Evolutionary conservation across 202 grass and related monocot genomes (phyloP).

Genomic region (Setaria italica): DNA sequence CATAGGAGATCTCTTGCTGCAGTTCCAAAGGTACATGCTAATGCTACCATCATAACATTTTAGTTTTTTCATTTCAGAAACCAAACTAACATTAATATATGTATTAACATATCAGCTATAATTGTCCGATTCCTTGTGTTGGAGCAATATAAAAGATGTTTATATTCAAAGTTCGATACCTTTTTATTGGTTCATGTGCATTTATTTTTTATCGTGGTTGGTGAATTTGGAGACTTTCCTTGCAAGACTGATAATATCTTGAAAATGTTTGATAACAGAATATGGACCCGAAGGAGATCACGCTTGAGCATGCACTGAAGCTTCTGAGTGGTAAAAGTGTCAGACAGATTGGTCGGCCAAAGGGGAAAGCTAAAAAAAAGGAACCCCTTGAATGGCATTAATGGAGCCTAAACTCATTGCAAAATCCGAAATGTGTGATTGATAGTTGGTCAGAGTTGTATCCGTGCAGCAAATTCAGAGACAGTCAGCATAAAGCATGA

Average conservation of each 20-base stretch:
- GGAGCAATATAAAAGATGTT: slow-evolving; percentile 22
- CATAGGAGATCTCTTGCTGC: slow-evolving; percentile 70
- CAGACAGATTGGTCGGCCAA: slow-evolving; percentile 74
- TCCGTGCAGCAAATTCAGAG: slow-evolving; percentile 19
- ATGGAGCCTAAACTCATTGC: neutral
- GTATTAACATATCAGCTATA: neutral
- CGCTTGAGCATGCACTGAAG: slow-evolving; percentile 66
- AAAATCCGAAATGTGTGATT: neutral
- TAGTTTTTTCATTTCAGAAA: slow-evolving; percentile 16
- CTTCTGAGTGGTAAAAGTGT: slow-evolving; percentile 76
- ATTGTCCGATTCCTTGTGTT: neutral
- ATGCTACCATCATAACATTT: neutral
- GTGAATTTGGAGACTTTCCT: slow-evolving; percentile 20
- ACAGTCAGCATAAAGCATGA: neutral
- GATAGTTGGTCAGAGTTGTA: neutral
- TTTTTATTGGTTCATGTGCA: slow-evolving; percentile 1
- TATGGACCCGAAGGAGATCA: slow-evolving; percentile 62
- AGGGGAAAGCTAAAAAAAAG: slow-evolving; percentile 40
- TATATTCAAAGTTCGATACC: slow-evolving; percentile 4
- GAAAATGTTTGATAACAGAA: slow-evolving; percentile 57
- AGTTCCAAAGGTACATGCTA: slow-evolving; percentile 69
- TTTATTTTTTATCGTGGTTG: neutral
- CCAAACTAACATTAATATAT: neutral
- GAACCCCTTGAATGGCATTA: slow-evolving; percentile 60
- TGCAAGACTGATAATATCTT: slow-evolving; percentile 39